A percentile compares a stretch with the other conserved stretches of the same genome.
These are phyloP conservation scores for Pholiota conissans DNA, from an alignment of 768 basidiomycete species.

Conservation along the genomic window DNA sequence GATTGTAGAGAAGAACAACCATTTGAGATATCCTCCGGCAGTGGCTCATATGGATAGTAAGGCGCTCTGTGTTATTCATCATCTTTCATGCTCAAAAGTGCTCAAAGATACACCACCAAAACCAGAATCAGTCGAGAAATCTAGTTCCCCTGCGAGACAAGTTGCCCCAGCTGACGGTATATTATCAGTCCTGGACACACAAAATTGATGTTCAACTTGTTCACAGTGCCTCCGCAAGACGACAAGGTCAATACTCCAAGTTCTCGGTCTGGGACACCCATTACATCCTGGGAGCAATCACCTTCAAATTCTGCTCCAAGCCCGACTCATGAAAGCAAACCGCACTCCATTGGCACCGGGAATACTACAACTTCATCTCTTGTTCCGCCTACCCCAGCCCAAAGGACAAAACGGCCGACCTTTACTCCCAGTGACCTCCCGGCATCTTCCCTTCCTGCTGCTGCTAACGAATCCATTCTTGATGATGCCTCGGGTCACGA, in stretches of 20 bases:
- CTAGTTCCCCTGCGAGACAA: background rate
- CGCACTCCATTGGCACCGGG: background rate
- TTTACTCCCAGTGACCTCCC: conserved; percentile 3
- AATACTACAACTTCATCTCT: conserved; percentile 20
- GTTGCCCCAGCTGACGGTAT: background rate
- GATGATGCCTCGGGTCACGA: conserved; percentile 6
- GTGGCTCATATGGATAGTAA: background rate
- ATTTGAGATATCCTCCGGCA: conserved; percentile 4
- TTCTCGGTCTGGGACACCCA: conserved; percentile 17
- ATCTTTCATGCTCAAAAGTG: background rate
- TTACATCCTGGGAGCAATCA: conserved; percentile 15
- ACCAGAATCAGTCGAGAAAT: background rate
- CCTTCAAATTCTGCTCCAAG: background rate
- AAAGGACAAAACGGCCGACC: conserved; percentile 19
- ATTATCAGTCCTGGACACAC: background rate
- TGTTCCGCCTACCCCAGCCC: conserved; percentile 34
- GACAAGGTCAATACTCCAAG: background rate
- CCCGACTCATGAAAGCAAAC: background rate
- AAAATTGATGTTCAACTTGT: background rate
- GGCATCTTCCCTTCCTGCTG: conserved; percentile 11
- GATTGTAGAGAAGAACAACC: conserved; percentile 6
- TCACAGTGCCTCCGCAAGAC: background rate
- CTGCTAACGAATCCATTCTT: conserved; percentile 17
- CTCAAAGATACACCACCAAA: no score
- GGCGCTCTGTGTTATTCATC: background rate